Base-by-base conservation (phyloP, 1,284 basidiomycete species). In the Microbotryum lychnidis-dioicae region DNA sequence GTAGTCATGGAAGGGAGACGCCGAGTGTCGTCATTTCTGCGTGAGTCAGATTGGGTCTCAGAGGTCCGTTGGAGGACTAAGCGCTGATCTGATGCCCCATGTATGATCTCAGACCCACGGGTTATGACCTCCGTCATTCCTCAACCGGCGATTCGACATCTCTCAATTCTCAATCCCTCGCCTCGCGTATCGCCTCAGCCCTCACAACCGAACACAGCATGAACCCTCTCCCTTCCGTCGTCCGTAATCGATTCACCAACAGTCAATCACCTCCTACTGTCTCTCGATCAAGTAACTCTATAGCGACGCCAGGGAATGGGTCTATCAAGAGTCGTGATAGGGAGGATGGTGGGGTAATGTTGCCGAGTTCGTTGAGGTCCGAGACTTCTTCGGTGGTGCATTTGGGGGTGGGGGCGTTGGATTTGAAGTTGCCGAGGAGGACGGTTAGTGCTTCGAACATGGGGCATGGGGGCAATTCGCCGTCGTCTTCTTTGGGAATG, bases 11-110 rank as follows among this genome's bases (percentile, higher is more conserved):
- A 14, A 44, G 14, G 50, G 20, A 51, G 14, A 44, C 23, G 37
- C 56, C 56, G 4, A 51, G 49, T 14, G 12, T 58, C 2, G 25
- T 50, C 47, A 58, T 58, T 42, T 58, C 37, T 42, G 37, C 56
- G 56, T 52, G 23, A 37, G 49, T 52, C 31, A 31, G 31, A 2
- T 31, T 31, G 31, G 31, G 31, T 31, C 31, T 31, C 31, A 9
- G 31, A 2, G 9, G 9, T 9, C 31, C 31, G 31, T 31, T 31
- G 31, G 31, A 31, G 31, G 9, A 10, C 7, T 31, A 31, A 8
- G 31, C 31, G 31, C 31, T 10, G 9, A 9, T 31, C 9, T 31
- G 31, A 10, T 31, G 31, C 31, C 31, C 31, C 31, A 9, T 31
- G 31, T 8, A 31, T 31, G 31, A 10, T 31, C 51, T 23, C 27